Base-by-base conservation (phyloP, 2,329 filamentous ascomycete genomes). In the Periconia sp. region DNA sequence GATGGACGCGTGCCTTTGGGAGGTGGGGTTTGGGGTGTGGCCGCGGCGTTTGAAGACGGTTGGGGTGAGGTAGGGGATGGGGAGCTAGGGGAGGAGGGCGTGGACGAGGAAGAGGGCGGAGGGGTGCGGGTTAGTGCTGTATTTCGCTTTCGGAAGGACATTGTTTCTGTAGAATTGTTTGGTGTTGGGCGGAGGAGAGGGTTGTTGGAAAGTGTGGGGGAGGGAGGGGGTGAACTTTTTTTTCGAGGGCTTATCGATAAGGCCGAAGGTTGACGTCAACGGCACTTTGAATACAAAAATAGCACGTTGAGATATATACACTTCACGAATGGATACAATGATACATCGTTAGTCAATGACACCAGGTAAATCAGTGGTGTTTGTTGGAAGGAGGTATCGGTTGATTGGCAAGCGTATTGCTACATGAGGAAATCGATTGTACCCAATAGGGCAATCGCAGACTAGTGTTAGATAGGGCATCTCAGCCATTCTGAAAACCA, bases 101-200 rank as follows among this genome's bases (percentile, higher is more conserved):
- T 54, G 10, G 45, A 42, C 2, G 64, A 50, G 3, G 53, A 48
- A 1, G 50, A 35, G 18, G 59, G 49, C 19, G 58, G 49, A 41
- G 64, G 54, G 18, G 72, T 60, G 47, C 74, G 71, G 14, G 80
- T 78, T 9, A 88, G 71, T 11, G 80, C 82, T 47, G 87, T 76
- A 68, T 87, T 88, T 55, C 86, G 81, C 74, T 87, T 88, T 62
- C 85, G 83, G 72, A 89, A 89, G 13, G 86, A 85, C 85, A 88
- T 88, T 54, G 15, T 46, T 30, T 18, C 6, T n/a, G 44, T 7
- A 17, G 14, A 33, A 15, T n/a, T 6, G 44, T 47, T 10, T n/a
- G n/a, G 45, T 40, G 19, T 13, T 23, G 18, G 3, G 7, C 14
- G 19, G 8, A 8, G 23, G 23, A 27, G 23, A 27, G 2, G 19